Base-by-base conservation (phyloP, 805 yeast genomes). In the Saturnispora saitoi region DNA sequence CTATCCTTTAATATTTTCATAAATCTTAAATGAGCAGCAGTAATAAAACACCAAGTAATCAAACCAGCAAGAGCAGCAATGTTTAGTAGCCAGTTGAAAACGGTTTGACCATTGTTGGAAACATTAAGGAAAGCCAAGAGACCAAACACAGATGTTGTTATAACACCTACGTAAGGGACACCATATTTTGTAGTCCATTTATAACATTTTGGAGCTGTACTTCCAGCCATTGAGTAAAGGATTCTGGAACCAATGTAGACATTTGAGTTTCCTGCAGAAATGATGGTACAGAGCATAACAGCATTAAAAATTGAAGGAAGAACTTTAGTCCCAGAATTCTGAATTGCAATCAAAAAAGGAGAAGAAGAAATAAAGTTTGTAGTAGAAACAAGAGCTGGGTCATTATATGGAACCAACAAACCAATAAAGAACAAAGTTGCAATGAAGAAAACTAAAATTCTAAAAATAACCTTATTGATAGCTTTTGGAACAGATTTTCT, bases 181-280 rank as follows among this genome's bases (percentile, higher is more conserved):
- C 89, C 89, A 19, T 62, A 58, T 53, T 65, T 71, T 41, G 77
- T 78, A 34, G 83, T 75, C 37, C 57, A 59, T 10, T 63, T 54
- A 56, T 81, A 77, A 47, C 73, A 55, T 51, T 65, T 70, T 31
- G 86, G 86, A 3, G 86, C 86, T 45, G 74, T 68, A 7, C 71
- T 71, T 45, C 74, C 72, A n/a, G 86, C 80, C 61, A 84, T 69
- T n/a, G 81, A 78, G 59, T 73, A 82, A 45, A 84, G 62, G 39
- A 81, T 70, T 66, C 93, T 71, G 3, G 89, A 82, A 38, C 87
- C 83, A 55, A 81, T 78, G 65, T 83, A 83, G 29, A 83, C 72
- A 60, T 82, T 81, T 12, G 89, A 82, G 68, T 84, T 84, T 61
- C 82, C 91, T 26, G 91, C 89, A n/a, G 90, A 83, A 43, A 82